Evolutionary conservation across 306 rosid species (phyloP), one percentile per base, ranked within the genome.

Genomic region (Carpinus fangiana): DNA sequence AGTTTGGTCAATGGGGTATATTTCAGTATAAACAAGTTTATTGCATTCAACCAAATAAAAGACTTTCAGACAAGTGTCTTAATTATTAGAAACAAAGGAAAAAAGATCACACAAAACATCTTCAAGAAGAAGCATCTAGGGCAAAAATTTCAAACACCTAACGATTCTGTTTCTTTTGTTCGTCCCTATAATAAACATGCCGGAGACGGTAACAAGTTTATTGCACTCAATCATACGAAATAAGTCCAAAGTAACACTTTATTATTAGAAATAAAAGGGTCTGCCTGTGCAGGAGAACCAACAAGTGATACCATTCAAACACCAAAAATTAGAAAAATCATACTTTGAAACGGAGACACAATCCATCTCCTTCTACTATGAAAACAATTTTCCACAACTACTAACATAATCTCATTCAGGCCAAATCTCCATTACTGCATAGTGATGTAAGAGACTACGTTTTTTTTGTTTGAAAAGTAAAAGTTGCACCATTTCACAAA

Each of bases 321-420:
- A 66, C 72, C 72, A 74, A 69, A 74, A 82, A 34, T 51, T 36
- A 60, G 80, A 65, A 69, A 69, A 80, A 57, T 50, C 57, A 60
- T 72, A 21, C 21, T 52, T 57, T 43, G 56, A 70, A 54, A 72
- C 43, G 78, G 84, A 84, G 70, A 64, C 47, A 64, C 51, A 38
- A 73, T 61, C 71, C 72, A 74, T 56, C 55, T 83, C 86, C 85
- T 83, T 73, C 78, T 14, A 73, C 76, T 57, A 50, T 78, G 79
- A 68, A 87, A 85, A 80, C 77, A 78, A 46, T 50, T 82, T 83
- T 86, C 72, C 80, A 74, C 73, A 75, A 78, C 43, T 36, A 75
- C 48, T 52, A 81, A 80, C 77, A 75, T 82, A 80, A 77, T 66
- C 73, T 80, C 81, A 83, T 77, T 59, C 79, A 69, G 74, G 65